These are phyloP conservation scores for Pachysandra terminalis DNA, from an alignment of 164 flowering plant genomes.

Conservation along the genomic window DNA sequence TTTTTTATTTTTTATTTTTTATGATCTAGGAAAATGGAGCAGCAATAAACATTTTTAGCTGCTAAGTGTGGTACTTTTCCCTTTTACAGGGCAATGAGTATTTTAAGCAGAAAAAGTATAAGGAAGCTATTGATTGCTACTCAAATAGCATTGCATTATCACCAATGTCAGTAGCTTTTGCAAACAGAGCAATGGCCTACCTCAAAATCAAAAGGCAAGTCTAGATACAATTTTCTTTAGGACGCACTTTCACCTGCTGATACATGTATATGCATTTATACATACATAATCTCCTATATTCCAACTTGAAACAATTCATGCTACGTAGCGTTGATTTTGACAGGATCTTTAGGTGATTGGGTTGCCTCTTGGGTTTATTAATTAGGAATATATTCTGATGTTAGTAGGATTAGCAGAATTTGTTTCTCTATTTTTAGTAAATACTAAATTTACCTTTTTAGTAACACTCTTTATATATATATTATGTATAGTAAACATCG, in stretches of 20 bases:
- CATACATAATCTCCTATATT: no score
- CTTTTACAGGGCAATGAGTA: constrained; percentile 76
- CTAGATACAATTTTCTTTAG: not conserved
- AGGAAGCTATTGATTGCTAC: constrained; percentile 87
- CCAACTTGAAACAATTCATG: no score
- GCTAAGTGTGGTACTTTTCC: constrained; percentile 2
- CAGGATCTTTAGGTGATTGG: no score
- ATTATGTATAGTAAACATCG: no score
- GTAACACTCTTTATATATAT: no score
- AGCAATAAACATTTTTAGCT: not conserved
- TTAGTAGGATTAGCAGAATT: no score
- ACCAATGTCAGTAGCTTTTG: constrained; percentile 90
- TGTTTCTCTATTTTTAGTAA: no score
- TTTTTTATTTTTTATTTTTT: not conserved
- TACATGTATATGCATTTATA: no score
- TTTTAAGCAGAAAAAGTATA: constrained; percentile 90
- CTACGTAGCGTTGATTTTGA: no score
- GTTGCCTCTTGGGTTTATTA: no score
- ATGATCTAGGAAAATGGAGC: not conserved
- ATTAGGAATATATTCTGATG: no score
- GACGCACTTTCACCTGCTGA: not conserved
- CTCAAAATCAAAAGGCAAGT: constrained; percentile 70
- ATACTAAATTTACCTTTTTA: no score
- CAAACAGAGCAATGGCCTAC: constrained; percentile 97
- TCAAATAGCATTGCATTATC: constrained; percentile 94